phyloP scores from a whole-genome alignment of 2,329 filamentous ascomycete genomes.

The Botrytis paeoniae region DNA sequence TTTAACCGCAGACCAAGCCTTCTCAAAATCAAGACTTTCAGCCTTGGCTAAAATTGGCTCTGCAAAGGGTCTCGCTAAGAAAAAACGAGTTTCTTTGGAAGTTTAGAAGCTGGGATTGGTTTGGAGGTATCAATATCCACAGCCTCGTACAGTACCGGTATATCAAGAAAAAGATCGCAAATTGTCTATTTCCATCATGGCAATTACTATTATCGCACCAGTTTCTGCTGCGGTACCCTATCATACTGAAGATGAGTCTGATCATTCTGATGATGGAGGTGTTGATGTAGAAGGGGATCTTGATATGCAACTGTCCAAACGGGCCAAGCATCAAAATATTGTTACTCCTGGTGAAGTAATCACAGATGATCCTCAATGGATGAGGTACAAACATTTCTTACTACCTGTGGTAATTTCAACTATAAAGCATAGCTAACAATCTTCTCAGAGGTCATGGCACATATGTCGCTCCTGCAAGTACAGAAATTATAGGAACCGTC shows the following conservation, averaged over 20 bases:
- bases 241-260: constrained; percentile 20
- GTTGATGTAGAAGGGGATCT: constrained; percentile 38
- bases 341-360: constrained; percentile 88
- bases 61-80: constrained; percentile 12
- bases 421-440: constrained; percentile 24
- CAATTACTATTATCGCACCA: constrained; percentile 38
- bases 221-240: constrained; percentile 30
- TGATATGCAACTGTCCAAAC: constrained; percentile 46
- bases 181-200: constrained; percentile 29
- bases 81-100: not conserved
- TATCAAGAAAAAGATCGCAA: constrained; percentile 1
- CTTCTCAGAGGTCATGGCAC: constrained; percentile 83
- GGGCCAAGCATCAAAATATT: constrained; percentile 50
- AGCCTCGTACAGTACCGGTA: constrained; percentile 17
- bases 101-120: not conserved
- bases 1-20: not conserved
- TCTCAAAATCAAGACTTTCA: constrained; percentile 4
- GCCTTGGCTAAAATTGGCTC: constrained; percentile 4
- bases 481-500: constrained; percentile 81
- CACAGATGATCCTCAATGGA: constrained; percentile 93
- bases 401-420: not conserved
- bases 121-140: constrained; percentile 3
- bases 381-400: constrained; percentile 57
- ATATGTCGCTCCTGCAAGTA: constrained; percentile 61
- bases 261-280: constrained; percentile 36